phyloP scores from a whole-genome alignment of 257 asterid species.

The Voacanga thouarsii region DNA sequence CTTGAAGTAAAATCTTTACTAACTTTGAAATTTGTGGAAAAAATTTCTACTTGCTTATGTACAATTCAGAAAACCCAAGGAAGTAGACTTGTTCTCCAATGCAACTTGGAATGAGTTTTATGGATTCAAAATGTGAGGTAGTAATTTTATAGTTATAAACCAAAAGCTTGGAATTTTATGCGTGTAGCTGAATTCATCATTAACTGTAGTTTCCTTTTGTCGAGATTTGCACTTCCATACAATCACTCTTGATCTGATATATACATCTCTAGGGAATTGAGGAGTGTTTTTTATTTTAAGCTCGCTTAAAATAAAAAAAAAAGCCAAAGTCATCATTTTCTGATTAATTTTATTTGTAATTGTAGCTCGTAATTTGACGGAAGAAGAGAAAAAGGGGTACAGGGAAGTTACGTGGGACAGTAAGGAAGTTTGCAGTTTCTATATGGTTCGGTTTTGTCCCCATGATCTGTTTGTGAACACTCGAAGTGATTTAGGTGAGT shows the following conservation, averaged over 20 bases:
- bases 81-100: background rate
- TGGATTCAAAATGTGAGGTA: background rate
- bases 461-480: slow-evolving; percentile 97
- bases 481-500: slow-evolving; percentile 81
- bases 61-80: background rate
- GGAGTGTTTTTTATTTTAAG: background rate
- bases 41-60: background rate
- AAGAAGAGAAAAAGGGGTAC: slow-evolving; percentile 85
- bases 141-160: background rate
- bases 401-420: slow-evolving; percentile 93
- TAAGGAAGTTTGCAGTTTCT: slow-evolving; percentile 82
- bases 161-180: background rate
- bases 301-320: no score
- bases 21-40: background rate
- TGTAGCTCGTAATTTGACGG: slow-evolving; percentile 89
- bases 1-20: background rate
- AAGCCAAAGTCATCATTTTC: background rate
- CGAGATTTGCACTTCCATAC: background rate
- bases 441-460: slow-evolving; percentile 96
- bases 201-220: background rate
- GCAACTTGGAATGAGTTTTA: background rate
- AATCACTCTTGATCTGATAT: background rate
- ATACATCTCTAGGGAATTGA: background rate
- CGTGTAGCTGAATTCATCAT: background rate
- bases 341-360: background rate